Evolutionary conservation across 768 basidiomycete species (phyloP).

Genomic region (Multifurca ochricompacta): DNA sequence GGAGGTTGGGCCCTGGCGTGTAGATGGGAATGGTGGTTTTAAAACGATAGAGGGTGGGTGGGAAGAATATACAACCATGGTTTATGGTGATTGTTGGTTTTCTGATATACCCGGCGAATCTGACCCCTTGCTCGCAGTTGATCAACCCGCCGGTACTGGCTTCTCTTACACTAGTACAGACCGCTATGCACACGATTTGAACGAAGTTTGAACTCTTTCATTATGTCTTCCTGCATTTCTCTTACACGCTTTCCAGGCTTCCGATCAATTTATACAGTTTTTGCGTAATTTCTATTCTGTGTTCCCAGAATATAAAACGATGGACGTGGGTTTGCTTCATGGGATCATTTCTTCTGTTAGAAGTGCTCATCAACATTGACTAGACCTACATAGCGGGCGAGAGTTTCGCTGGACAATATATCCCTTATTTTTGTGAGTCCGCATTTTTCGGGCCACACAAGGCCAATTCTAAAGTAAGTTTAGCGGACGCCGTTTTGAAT

Average conservation of each 20-base stretch:
- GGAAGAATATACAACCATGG: constrained; percentile 95
- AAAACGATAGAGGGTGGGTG: constrained; percentile 79
- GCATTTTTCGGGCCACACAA: background rate
- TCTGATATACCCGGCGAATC: background rate
- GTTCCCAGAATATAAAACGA: constrained; percentile 77
- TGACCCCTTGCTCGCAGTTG: constrained; percentile 47
- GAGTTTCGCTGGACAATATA: constrained; percentile 96
- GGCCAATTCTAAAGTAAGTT: background rate
- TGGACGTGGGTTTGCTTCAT: constrained; percentile 58
- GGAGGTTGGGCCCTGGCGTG: constrained; percentile 92
- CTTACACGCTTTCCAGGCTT: constrained; percentile 41
- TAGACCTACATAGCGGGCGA: constrained; percentile 96
- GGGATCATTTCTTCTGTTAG: background rate
- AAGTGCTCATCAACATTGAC: background rate
- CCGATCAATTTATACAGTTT: constrained; percentile 76
- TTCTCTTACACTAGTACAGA: constrained; percentile 86
- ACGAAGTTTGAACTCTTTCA: constrained; percentile 40
- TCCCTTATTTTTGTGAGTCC: constrained; percentile 80
- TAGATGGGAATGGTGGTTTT: constrained; percentile 66
- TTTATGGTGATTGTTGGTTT: constrained; percentile 61
- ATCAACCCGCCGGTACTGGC: constrained; percentile 96
- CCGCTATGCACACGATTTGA: constrained; percentile 71
- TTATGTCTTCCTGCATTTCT: background rate
- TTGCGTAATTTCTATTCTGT: constrained; percentile 80
- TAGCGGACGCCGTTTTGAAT: constrained; percentile 71